Evolutionary conservation across 306 rosid species (phyloP).

Genomic region (Datisca glomerata): DNA sequence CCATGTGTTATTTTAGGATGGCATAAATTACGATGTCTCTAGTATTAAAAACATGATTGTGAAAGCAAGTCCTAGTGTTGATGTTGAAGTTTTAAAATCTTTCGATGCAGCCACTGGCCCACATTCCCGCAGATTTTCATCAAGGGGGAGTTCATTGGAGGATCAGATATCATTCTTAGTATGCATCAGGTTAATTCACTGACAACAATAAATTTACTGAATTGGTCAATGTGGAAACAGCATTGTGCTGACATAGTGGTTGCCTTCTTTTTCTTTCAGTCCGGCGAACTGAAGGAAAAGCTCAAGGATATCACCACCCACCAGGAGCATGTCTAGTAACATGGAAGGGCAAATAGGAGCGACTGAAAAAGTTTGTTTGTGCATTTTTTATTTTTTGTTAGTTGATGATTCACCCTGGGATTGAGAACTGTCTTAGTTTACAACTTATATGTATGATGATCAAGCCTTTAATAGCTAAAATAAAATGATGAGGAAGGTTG

Average conservation of each 20-base stretch:
- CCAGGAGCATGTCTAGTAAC: constrained; percentile 9
- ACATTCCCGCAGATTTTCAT: constrained; percentile 90
- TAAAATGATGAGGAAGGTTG: too few relatives aligned
- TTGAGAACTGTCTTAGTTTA: too few relatives aligned
- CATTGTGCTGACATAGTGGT: constrained; percentile 8
- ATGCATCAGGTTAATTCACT: constrained; percentile 58
- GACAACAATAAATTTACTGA: background rate
- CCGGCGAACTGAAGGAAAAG: constrained; percentile 53
- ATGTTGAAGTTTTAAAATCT: background rate
- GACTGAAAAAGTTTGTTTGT: too few relatives aligned
- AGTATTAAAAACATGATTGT: too few relatives aligned
- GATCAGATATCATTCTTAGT: constrained; percentile 75
- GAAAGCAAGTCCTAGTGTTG: too few relatives aligned
- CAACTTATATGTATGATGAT: too few relatives aligned
- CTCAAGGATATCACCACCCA: constrained; percentile 25
- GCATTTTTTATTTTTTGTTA: too few relatives aligned
- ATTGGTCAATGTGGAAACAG: constrained; percentile 3
- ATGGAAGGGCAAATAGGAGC: too few relatives aligned
- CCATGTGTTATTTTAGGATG: too few relatives aligned
- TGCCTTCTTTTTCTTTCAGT: constrained; percentile 35
- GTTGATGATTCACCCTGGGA: too few relatives aligned
- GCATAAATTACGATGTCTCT: too few relatives aligned
- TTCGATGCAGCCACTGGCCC: constrained; percentile 60
- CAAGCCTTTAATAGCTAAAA: too few relatives aligned
- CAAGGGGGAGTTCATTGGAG: constrained; percentile 90